Percentiles rank a stretch among this genome's conserved stretches.
phyloP scores from a whole-genome alignment of 1,284 basidiomycete genomes.

The Vanrija humicola region DNA sequence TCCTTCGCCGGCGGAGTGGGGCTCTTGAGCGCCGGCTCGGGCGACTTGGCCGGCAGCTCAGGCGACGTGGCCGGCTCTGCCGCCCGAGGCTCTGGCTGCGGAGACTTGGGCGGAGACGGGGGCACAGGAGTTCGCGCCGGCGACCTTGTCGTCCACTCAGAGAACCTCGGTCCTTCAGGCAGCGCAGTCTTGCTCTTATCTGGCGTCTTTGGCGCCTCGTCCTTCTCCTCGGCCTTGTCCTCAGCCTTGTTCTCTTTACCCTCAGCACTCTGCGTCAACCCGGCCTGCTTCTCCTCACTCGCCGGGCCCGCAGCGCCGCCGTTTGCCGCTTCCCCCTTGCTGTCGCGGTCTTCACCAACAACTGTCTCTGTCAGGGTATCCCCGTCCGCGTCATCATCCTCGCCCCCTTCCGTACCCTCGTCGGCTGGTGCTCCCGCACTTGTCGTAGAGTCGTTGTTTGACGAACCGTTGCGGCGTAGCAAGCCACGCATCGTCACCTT shows the following conservation, averaged over 20 bases:
- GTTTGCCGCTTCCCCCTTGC: not conserved
- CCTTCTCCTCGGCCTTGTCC: not conserved
- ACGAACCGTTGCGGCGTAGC: conserved; percentile 27
- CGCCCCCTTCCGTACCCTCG: not conserved
- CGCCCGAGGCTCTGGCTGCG: not conserved
- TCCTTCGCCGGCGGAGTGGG: not conserved
- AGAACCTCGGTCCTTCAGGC: not conserved
- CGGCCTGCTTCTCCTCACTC: not conserved
- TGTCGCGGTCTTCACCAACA: not conserved
- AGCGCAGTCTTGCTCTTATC: not conserved
- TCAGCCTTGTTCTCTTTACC: not conserved
- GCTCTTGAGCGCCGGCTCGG: not conserved
- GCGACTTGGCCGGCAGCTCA: not conserved
- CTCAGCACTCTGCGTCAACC: not conserved
- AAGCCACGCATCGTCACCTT: conserved; percentile 38
- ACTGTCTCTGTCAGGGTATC: not conserved
- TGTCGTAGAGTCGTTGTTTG: not conserved
- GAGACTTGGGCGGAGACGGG: not conserved
- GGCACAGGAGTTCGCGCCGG: not conserved
- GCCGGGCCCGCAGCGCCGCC: not conserved
- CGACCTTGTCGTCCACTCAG: not conserved
- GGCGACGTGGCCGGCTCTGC: not conserved
- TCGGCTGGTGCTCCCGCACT: not conserved
- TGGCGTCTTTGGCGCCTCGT: not conserved
- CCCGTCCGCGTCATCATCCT: conserved; percentile 2